Base-by-base conservation (phyloP, 1,139 yeast genomes). In the Maudiozyma humilis region DNA sequence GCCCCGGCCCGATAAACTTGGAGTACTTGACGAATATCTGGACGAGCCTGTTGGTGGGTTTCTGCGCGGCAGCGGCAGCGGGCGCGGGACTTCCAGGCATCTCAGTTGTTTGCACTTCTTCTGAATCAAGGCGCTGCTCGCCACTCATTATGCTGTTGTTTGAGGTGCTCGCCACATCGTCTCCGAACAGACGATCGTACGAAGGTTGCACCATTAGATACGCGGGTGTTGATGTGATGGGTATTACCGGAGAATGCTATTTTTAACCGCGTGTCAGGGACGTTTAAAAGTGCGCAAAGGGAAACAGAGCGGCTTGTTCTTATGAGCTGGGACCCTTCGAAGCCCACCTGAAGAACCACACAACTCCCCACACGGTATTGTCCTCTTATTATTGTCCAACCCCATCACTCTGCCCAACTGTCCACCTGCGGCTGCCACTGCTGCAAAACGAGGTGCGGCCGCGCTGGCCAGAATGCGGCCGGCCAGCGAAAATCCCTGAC, bases 1-100 rank as follows among this genome's bases (percentile, higher is more conserved):
- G 66, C 0, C 93, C 93, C 0, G 93, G 93, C 0, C 93, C 91
- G n/a, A 83, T 68, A 55, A 82, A 83, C 42, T 73, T 68, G 10
- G 72, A 63, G 55, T 80, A 78, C 56, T 81, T 80, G 29, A 50
- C 31, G 5, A 48, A 13, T 4, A 46, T 36, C 20, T 40, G 43
- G 3, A 36, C n/a, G 5, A 39, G 6, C 32, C 27, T 23, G 33
- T 27, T 19, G 8, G 4, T 12, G 14, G 31, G 13, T 19, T 5
- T 4, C 8, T 13, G 3, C 23, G 7, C 13, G 29, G 20, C 27
- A 10, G 27, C 10, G 8, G 27, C 6, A 6, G 27, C 27, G 6
- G 27, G 27, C 27, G 27, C 10, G n/a, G n/a, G n/a, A n/a, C n/a
- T n/a, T n/a, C n/a, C n/a, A n/a, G n/a, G n/a, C n/a, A n/a, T n/a